A percentile compares a stretch with the other conserved stretches of the same genome.
Conservation (phyloP, 495 filamentous ascomycete species). For the Aspergillus affinis region DNA sequence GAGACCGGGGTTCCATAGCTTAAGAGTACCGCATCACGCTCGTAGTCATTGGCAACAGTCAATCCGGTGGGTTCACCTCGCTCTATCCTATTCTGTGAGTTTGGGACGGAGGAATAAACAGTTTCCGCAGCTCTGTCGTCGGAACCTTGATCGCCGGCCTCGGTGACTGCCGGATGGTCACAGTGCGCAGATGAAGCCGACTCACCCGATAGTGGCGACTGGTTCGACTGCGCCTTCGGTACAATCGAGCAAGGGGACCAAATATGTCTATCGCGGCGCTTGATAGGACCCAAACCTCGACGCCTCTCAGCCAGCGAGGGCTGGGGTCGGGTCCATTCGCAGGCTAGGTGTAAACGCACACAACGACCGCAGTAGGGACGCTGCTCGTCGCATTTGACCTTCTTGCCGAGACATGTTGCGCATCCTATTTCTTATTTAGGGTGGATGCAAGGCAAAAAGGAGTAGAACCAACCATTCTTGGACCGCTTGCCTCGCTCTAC, state of each 20-base stretch:
- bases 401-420: slow-evolving; percentile 10
- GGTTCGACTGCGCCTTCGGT: neutral
- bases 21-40: neutral
- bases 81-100: neutral
- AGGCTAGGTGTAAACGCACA: slow-evolving; percentile 4
- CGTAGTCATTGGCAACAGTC: neutral
- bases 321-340: slow-evolving; percentile 14
- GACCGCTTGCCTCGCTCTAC: slow-evolving; percentile 15
- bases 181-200: neutral
- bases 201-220: neutral
- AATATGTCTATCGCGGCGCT: slow-evolving; percentile 6
- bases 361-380: slow-evolving; percentile 17
- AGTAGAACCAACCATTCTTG: slow-evolving; percentile 9
- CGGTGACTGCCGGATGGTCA: neutral
- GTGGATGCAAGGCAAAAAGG: neutral
- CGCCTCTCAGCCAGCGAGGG: slow-evolving; percentile 12
- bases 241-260: slow-evolving; percentile 15
- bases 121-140: neutral
- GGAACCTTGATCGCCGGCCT: neutral
- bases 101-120: neutral
- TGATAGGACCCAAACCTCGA: slow-evolving; percentile 18
- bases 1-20: too few species aligned
- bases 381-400: slow-evolving; percentile 21
- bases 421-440: slow-evolving; percentile 7
- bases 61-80: neutral